Conservation (phyloP, 2,329 filamentous ascomycete species). For the Pezicula neosporulosa region DNA sequence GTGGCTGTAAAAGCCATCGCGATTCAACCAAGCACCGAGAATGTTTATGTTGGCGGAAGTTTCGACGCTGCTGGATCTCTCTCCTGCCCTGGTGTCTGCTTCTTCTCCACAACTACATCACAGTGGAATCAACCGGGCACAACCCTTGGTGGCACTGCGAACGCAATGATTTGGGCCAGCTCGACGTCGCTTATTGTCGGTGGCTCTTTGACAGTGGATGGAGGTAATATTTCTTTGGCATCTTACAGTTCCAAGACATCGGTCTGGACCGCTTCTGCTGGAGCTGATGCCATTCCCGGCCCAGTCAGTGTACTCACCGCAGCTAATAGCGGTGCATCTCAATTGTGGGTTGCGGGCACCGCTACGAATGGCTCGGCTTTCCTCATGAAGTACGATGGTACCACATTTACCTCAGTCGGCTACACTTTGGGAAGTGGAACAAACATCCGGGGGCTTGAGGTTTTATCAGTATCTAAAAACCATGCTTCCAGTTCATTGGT, state of each 20-base stretch:
- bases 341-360: slow-evolving; percentile 81
- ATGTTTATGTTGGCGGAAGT: slow-evolving; percentile 82
- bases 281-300: slow-evolving; percentile 68
- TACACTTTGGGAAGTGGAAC: slow-evolving; percentile 62
- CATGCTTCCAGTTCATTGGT: slow-evolving; percentile 66
- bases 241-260: slow-evolving; percentile 67
- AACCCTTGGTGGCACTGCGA: slow-evolving; percentile 66
- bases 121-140: slow-evolving; percentile 81
- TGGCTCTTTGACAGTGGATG: slow-evolving; percentile 69
- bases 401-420: slow-evolving; percentile 64
- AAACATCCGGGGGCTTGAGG: slow-evolving; percentile 73
- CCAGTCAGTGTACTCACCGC: slow-evolving; percentile 73
- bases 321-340: slow-evolving; percentile 66
- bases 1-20: slow-evolving; percentile 75
- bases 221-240: slow-evolving; percentile 64
- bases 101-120: slow-evolving; percentile 64
- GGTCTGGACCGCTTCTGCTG: slow-evolving; percentile 62
- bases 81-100: slow-evolving; percentile 77
- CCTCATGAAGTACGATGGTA: slow-evolving; percentile 78
- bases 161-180: slow-evolving; percentile 72
- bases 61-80: slow-evolving; percentile 83
- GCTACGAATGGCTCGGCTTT: slow-evolving; percentile 66
- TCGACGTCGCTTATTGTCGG: slow-evolving; percentile 70
- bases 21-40: slow-evolving; percentile 63
- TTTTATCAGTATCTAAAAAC: slow-evolving; percentile 67